These are phyloP conservation scores for Lumnitzera littorea DNA, from an alignment of 345 rosid species.

Conservation along the genomic window DNA sequence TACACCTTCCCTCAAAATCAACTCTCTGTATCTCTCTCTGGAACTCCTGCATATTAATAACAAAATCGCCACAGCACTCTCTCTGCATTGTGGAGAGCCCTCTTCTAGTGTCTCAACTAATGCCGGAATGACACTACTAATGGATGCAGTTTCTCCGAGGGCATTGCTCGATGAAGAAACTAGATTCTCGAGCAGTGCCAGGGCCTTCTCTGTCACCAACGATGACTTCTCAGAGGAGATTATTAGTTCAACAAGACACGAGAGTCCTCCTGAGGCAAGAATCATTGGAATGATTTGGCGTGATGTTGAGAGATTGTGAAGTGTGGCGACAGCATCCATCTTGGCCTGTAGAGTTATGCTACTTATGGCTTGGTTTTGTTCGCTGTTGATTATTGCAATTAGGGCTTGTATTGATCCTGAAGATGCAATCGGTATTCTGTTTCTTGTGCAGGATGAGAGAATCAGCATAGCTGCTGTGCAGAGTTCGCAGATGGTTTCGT, in stretches of 20 bases:
- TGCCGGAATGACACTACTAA: slow-evolving; percentile 41
- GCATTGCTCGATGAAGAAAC: slow-evolving; percentile 31
- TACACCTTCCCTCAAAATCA: slow-evolving; percentile 69
- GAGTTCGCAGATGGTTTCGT: slow-evolving; percentile 32
- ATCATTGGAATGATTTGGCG: slow-evolving; percentile 41
- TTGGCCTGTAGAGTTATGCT: slow-evolving; percentile 31
- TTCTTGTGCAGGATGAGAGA: slow-evolving; percentile 61
- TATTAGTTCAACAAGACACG: slow-evolving; percentile 43
- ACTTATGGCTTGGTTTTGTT: not conserved
- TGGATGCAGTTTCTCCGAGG: slow-evolving; percentile 17
- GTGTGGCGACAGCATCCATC: slow-evolving; percentile 56
- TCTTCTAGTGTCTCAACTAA: slow-evolving; percentile 76
- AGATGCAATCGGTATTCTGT: slow-evolving; percentile 58
- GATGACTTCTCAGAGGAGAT: slow-evolving; percentile 34
- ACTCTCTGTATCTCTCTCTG: slow-evolving; percentile 58
- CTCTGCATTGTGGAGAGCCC: slow-evolving; percentile 54
- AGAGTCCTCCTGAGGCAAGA: slow-evolving; percentile 41
- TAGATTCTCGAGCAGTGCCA: slow-evolving; percentile 46
- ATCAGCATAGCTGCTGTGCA: slow-evolving; percentile 51
- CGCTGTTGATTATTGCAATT: slow-evolving; percentile 24
- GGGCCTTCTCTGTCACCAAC: slow-evolving; percentile 50
- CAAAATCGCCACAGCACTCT: slow-evolving; percentile 65
- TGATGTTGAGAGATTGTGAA: slow-evolving; percentile 71
- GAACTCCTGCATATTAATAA: slow-evolving; percentile 47
- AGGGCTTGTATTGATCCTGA: slow-evolving; percentile 44